Evolutionary conservation across 352 stramenopile genomes (phyloP), one percentile per base, ranked within the genome.

Genomic region (Pythium oligandrum): DNA sequence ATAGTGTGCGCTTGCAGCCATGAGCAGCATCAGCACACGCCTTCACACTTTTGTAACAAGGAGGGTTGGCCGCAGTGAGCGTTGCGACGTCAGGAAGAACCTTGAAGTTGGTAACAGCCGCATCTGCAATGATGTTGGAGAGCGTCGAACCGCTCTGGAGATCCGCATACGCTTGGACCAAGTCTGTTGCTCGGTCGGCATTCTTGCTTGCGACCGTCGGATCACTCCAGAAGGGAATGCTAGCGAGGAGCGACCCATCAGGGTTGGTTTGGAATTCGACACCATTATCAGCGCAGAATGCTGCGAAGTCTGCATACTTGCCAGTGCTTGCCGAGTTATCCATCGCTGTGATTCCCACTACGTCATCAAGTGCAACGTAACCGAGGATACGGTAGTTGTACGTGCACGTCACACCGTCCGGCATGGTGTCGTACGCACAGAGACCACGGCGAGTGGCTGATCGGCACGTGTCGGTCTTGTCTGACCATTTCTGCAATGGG

Each of bases 291-390:
- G 73, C 45, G 50, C 78, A 92, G 47, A 88, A 92, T 55, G 88
- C 68, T 12, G 61, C 63, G 43, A 83, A 89, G 66, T 88, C 82
- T 30, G 47, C 43, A 64, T 85, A 90, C n/a, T 51, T 59, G 8
- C 47, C 46, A 8, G 49, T 60, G 0, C 65, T 80, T 3, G 42
- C 44, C 17, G 17, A 26, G 57, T 84, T 72, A 1, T 48, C 59
- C 56, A 89, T 75, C 38, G 53, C 57, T 2, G 81, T 89, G 66
- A 92, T 92, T 45, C 81, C 78, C 2, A 92, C 81, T n/a, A 90
- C 52, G 57, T 92, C 81, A 44, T 92, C 81, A 44, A 92, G 73
- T 10, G 67, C 56, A 6, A 90, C 67, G 58, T 75, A 90, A 17
- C 82, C 78, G 33, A 90, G 63, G 40, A 90, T 79, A 4, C 66